Conservation (phyloP, 2,329 filamentous ascomycete species). For the Trichoderma sp. region DNA sequence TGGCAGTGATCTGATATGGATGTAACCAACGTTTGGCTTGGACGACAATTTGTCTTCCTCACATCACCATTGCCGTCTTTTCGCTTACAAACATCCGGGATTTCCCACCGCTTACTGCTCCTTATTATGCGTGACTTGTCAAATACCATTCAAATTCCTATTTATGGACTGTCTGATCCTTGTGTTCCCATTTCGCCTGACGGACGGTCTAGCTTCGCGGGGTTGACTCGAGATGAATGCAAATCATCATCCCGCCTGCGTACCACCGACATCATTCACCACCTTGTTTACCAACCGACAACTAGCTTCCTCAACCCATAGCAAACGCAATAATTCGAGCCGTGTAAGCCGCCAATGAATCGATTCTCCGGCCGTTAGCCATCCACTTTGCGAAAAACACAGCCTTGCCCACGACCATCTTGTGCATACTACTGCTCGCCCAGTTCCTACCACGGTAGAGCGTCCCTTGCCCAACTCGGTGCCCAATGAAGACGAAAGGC, state of each 20-base stretch:
- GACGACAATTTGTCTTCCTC: not conserved
- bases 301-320: not conserved
- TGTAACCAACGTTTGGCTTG: not conserved
- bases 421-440: not conserved
- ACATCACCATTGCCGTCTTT: not conserved
- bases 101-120: not conserved
- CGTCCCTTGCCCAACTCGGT: not conserved
- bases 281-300: not conserved
- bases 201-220: not conserved
- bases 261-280: not conserved
- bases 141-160: not conserved
- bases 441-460: not conserved
- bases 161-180: not conserved
- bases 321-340: not conserved
- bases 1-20: no score
- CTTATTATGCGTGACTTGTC: not conserved
- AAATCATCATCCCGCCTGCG: not conserved
- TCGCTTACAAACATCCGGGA: not conserved
- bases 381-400: not conserved
- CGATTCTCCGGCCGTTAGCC: not conserved
- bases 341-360: not conserved
- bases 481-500: not conserved
- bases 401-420: not conserved
- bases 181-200: not conserved
- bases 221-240: not conserved